A percentile compares a stretch with the other conserved stretches of the same genome.
Evolutionary conservation across 495 filamentous ascomycete genomes (phyloP).

Genomic region (Tuber calosporum): DNA sequence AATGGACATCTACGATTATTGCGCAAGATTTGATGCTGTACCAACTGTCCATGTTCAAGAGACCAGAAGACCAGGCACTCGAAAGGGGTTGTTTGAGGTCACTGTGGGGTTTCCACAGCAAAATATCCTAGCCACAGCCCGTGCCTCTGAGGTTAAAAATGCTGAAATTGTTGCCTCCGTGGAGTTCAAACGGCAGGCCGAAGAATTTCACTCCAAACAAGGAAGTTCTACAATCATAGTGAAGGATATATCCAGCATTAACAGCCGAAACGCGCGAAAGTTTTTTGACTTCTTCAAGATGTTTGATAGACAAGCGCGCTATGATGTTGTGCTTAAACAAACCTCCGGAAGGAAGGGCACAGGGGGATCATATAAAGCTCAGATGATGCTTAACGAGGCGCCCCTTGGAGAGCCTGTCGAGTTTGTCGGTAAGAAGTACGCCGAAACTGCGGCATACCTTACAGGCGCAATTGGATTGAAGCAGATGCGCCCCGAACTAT

Average conservation of each 20-base stretch:
- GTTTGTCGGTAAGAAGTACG: conserved; percentile 44
- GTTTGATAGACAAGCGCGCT: conserved; percentile 26
- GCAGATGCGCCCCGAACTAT: conserved; percentile 43
- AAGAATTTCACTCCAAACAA: conserved; percentile 44
- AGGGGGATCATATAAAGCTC: conserved; percentile 22
- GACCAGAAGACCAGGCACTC: conserved; percentile 15
- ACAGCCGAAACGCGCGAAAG: conserved; percentile 43
- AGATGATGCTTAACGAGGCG: conserved; percentile 43
- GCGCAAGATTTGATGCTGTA: conserved; percentile 46
- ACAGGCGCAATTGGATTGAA: conserved; percentile 45
- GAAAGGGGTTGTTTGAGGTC: conserved; percentile 38
- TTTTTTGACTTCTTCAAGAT: conserved; percentile 47
- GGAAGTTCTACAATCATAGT: conserved; percentile 43
- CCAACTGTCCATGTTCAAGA: conserved; percentile 41
- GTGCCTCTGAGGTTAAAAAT: conserved; percentile 30
- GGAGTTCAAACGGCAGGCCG: conserved; percentile 46
- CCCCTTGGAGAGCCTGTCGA: conserved; percentile 43
- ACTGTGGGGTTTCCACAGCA: conserved; percentile 46
- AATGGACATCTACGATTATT: conserved; percentile 50
- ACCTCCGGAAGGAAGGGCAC: conserved; percentile 15
- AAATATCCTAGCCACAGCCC: conserved; percentile 42
- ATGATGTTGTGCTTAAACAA: conserved; percentile 40
- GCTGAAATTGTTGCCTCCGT: conserved; percentile 45
- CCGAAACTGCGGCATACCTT: conserved; percentile 44
- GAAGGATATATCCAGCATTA: conserved; percentile 44